These are phyloP conservation scores for Dendrobium catenatum DNA, from an alignment of 106 monocot species.

Conservation along the genomic window DNA sequence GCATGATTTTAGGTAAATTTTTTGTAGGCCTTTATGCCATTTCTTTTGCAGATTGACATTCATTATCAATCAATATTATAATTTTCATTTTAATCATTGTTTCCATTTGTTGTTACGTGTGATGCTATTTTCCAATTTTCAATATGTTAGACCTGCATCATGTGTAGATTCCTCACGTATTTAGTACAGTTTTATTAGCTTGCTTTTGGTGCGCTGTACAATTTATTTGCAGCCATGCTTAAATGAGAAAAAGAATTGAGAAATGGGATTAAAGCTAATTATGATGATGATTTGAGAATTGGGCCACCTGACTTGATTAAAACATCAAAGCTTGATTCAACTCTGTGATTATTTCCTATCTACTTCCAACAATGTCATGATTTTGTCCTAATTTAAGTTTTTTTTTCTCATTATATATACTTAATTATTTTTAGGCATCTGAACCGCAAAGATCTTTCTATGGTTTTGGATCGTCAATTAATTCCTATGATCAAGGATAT, in stretches of 20 bases:
- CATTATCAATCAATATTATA: neutral
- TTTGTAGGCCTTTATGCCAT: neutral
- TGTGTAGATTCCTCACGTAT: neutral
- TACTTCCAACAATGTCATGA: neutral
- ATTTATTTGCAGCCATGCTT: neutral
- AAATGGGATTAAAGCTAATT: neutral
- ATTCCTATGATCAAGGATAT: slow-evolving; percentile 38
- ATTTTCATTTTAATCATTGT: neutral
- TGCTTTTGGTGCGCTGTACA: neutral
- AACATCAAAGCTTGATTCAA: neutral
- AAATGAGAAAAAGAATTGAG: neutral
- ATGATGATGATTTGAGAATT: neutral
- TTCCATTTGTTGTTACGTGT: neutral
- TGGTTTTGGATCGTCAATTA: slow-evolving; percentile 33
- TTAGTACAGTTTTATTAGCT: neutral
- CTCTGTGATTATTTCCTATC: neutral
- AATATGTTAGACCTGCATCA: neutral
- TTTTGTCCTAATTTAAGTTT: neutral
- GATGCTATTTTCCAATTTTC: neutral
- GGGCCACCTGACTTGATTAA: neutral
- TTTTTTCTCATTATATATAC: neutral
- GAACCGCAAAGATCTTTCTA: slow-evolving; percentile 36
- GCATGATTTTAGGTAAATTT: neutral
- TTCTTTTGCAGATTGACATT: neutral
- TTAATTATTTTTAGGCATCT: slow-evolving; percentile 24